Evolutionary conservation across 208 protist species (phyloP), one percentile per base, ranked within the genome.

Genomic region (Crithidia bombi): DNA sequence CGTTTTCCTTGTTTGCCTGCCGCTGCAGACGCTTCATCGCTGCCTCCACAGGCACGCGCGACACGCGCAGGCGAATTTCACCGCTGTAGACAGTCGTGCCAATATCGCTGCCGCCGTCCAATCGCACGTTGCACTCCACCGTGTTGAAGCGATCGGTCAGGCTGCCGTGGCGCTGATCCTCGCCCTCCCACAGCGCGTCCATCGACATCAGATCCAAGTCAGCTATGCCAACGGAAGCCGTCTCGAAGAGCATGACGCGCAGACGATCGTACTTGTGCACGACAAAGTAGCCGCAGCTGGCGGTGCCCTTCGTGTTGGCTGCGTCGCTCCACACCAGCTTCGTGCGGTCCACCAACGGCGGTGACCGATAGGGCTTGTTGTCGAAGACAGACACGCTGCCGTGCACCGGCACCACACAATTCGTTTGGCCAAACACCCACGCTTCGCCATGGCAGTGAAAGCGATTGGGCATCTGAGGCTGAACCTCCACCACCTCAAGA

Each of bases 401-500:
- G 57, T 73, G 15, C 51, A 50, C 62, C 11, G 61, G 46, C 9
- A 67, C 59, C 17, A 74, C 59, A 39, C 68, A 66, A 41, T 59
- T 74, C 21, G 58, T 74, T 41, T 74, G 68, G 4, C 68, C 68
- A 51, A 67, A 87, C 47, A 93, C 85, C 88, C 88, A 93, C 44
- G 64, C 85, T 74, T 93, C 85, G 5, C 73, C 80, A 75, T 93
- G 88, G 73, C 85, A 91, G 41, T 74, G 73, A 61, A 93, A 93
- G 46, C 70, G 69, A 56, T 90, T 65, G 36, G 88, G 88, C 55
- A 90, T 75, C 63, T 71, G 78, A 35, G 85, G 88, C 55, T 78
- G 68, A 30, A 93, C 56, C 38, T 68, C 57, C 30, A 79, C 59
- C 43, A 93, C 81, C 71, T 90, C 83, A 26, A 91, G 47, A 55